Conservation (phyloP, 1,284 basidiomycete genomes). For the Coniferiporia sulphurascens region DNA sequence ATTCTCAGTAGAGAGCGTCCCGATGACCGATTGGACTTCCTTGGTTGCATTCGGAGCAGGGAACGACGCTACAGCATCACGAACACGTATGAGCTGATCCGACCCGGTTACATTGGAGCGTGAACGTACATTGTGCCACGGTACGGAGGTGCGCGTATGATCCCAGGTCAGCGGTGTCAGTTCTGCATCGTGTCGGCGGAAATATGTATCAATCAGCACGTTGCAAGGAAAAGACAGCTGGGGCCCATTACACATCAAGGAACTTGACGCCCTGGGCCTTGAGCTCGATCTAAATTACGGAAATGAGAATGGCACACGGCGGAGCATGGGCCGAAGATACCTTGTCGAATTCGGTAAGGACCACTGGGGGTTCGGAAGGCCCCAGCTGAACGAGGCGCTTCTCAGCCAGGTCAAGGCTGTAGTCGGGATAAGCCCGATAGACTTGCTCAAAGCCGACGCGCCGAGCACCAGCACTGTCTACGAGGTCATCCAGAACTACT, state of each 20-base stretch:
- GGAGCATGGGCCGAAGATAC: constrained; percentile 29
- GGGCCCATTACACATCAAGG: constrained; percentile 75
- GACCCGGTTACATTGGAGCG: neutral
- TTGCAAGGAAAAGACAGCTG: constrained; percentile 18
- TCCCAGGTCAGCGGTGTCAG: constrained; percentile 64
- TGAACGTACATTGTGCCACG: constrained; percentile 35
- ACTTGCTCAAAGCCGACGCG: constrained; percentile 17
- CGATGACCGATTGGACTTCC: constrained; percentile 53
- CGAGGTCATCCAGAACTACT: constrained; percentile 18
- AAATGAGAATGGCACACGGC: neutral
- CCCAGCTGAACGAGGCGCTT: constrained; percentile 73
- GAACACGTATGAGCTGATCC: neutral
- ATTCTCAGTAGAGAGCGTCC: constrained; percentile 61
- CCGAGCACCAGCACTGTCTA: neutral
- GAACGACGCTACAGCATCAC: constrained; percentile 40
- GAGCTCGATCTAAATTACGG: constrained; percentile 54
- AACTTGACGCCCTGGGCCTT: constrained; percentile 75
- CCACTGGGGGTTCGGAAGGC: constrained; percentile 55
- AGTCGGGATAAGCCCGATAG: constrained; percentile 32
- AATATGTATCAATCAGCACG: constrained; percentile 20
- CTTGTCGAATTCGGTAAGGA: constrained; percentile 84
- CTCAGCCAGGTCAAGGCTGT: constrained; percentile 64
- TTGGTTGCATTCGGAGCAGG: constrained; percentile 55
- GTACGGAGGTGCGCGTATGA: constrained; percentile 36
- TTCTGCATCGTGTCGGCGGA: constrained; percentile 41